Percentiles rank a stretch among this genome's conserved stretches.
phyloP scores from a whole-genome alignment of 2,329 filamentous ascomycete genomes.

The Scytalidium sp. region DNA sequence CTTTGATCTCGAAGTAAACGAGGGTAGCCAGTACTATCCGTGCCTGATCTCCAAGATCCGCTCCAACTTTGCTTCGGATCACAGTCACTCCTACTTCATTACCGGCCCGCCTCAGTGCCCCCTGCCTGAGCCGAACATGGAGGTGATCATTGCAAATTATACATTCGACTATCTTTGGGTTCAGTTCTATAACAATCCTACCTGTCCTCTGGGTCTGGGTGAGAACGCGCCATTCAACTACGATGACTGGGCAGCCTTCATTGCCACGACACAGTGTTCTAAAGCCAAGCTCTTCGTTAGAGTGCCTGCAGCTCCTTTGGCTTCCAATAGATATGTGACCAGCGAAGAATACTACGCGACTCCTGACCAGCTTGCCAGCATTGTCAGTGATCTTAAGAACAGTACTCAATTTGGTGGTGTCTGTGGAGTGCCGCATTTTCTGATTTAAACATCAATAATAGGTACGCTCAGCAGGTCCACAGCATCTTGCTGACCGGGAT shows the following conservation, averaged over 20 bases:
- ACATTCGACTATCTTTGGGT: constrained; percentile 42
- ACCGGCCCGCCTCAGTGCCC: constrained; percentile 45
- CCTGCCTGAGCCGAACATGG: constrained; percentile 41
- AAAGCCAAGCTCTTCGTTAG: constrained; percentile 28
- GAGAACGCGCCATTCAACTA: constrained; percentile 23
- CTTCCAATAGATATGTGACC: constrained; percentile 29
- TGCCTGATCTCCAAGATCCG: constrained; percentile 25
- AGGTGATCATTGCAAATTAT: constrained; percentile 32
- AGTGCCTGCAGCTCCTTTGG: constrained; percentile 29
- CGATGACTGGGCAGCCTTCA: constrained; percentile 23
- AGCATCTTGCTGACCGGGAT: constrained; percentile 31
- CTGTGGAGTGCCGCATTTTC: constrained; percentile 40
- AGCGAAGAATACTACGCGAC: constrained; percentile 33
- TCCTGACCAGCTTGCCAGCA: constrained; percentile 27
- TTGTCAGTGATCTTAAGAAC: constrained; percentile 27
- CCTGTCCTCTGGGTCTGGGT: constrained; percentile 7
- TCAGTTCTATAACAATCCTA: constrained; percentile 42
- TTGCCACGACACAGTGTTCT: constrained; percentile 21
- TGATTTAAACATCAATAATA: constrained; percentile 30
- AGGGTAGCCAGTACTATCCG: constrained; percentile 22
- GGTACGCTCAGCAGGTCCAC: constrained; percentile 37
- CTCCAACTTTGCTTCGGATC: constrained; percentile 30
- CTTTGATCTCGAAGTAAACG: constrained; percentile 42
- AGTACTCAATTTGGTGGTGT: constrained; percentile 32
- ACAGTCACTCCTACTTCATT: constrained; percentile 40